These are phyloP conservation scores for Uronychia setigera DNA, from an alignment of 73 alveolate species.

Conservation along the genomic window DNA sequence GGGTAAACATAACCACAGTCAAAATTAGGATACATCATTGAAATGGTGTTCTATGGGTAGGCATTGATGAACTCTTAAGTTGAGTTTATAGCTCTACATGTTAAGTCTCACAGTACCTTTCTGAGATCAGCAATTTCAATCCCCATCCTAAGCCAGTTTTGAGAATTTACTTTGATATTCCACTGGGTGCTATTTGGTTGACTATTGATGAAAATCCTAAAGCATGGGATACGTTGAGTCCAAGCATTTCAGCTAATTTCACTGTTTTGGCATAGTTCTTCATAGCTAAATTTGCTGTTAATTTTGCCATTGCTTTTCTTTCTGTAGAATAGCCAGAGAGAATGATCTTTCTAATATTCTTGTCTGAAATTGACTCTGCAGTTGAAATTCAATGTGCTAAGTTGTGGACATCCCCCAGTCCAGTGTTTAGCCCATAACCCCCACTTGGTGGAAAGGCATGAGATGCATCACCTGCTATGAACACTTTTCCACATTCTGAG, in stretches of 20 bases:
- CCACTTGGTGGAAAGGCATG: constrained; percentile 82
- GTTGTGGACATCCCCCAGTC: constrained; percentile 68
- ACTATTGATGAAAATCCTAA: constrained; percentile 3
- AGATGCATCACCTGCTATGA: constrained; percentile 72
- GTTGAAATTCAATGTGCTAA: constrained; percentile 59
- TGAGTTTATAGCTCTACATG: neutral
- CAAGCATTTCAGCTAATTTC: constrained; percentile 19
- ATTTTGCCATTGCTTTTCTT: constrained; percentile 15
- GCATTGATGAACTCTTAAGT: constrained; percentile 2
- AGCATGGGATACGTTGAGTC: constrained; percentile 23
- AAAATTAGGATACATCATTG: constrained; percentile 52
- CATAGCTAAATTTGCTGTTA: constrained; percentile 35
- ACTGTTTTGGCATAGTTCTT: constrained; percentile 29
- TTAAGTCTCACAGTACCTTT: neutral
- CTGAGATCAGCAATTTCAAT: constrained; percentile 8
- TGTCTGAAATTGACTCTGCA: constrained; percentile 4
- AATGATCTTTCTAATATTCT: neutral
- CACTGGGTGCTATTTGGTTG: constrained; percentile 1
- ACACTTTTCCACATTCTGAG: constrained; percentile 19
- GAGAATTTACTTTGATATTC: neutral
- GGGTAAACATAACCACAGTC: constrained; percentile 48
- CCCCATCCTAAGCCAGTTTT: constrained; percentile 25
- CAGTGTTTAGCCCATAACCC: constrained; percentile 81
- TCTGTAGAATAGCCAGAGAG: constrained; percentile 26
- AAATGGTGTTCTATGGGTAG: constrained; percentile 19